Evolutionary conservation across 768 basidiomycete species (phyloP).

Genomic region (Pisolithus tinctorius): DNA sequence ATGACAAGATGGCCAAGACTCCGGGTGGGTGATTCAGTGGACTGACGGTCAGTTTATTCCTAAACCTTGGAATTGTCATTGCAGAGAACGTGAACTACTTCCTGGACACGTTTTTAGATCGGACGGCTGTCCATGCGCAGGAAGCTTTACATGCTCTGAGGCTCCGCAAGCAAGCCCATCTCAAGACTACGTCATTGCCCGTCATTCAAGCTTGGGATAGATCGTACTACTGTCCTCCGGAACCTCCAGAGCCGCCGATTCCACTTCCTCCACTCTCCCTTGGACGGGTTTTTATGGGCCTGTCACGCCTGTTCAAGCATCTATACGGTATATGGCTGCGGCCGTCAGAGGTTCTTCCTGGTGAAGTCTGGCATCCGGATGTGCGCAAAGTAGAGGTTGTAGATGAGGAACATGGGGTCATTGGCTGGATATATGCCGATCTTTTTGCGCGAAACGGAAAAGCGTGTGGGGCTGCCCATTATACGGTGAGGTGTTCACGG

Average conservation of each 20-base stretch:
- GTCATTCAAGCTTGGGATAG: conserved; percentile 93
- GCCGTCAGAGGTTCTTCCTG: conserved; percentile 56
- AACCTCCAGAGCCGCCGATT: conserved; percentile 68
- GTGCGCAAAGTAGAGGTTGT: conserved; percentile 92
- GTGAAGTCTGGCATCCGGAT: conserved; percentile 85
- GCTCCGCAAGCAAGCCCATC: conserved; percentile 68
- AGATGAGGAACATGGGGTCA: conserved; percentile 77
- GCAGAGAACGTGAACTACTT: conserved; percentile 84
- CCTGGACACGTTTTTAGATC: conserved; percentile 70
- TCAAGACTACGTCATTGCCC: conserved; percentile 50
- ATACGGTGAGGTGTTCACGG: conserved; percentile 92
- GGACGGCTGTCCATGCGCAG: conserved; percentile 72
- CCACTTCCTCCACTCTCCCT: conserved; percentile 71
- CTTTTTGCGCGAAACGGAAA: conserved; percentile 83
- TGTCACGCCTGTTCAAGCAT: conserved; percentile 82
- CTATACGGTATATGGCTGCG: conserved; percentile 84
- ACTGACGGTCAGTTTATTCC: conserved; percentile 2
- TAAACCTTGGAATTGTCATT: neutral
- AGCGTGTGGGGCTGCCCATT: conserved; percentile 89
- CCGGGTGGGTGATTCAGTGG: conserved; percentile 51
- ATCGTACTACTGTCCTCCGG: conserved; percentile 84
- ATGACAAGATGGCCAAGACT: conserved; percentile 96
- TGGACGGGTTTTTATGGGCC: conserved; percentile 86
- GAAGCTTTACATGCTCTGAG: conserved; percentile 63
- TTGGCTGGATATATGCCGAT: conserved; percentile 96